Base-by-base conservation (phyloP, 768 basidiomycete species). In the Hygrocybe coccinea region DNA sequence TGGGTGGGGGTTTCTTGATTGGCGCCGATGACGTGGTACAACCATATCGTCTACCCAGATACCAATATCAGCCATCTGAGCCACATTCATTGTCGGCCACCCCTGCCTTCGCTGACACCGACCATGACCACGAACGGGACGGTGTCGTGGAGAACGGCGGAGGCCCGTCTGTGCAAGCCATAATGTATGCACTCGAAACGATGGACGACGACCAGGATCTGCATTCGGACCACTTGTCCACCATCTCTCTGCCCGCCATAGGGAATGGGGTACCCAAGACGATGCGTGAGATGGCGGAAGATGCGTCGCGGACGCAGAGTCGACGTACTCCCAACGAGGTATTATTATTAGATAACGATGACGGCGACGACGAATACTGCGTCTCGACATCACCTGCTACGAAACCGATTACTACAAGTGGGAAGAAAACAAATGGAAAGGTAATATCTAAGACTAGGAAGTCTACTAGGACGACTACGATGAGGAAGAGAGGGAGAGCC, bases 21-120 rank as follows among this genome's bases (percentile, higher is more conserved):
- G 83, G 77, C 12, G 86, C 83, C 6, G 87, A 86, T 62, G 83
- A 81, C 56, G 85, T 91, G 52, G 87, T 92, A 2, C 75, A 86
- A 66, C 80, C 82, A 2, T 92, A 83, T 67, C 78, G 79, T 55
- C 71, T 92, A 24, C 90, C 90, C 1, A 83, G 82, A 58, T 78
- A 80, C 63, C 76, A 74, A 44, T 72, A 75, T 35, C 56, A 69
- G 48, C 63, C 71, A 25, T 29, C 25, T 15, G 25, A 35, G 6
- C 25, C 47, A 35, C 64, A 68, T 14, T 50, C 59, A 11, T 54
- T 51, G 57, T 54, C 47, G 58, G 52, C 53, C 54, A 57, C 47
- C 56, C 57, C 52, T 17, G 35, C 38, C 22, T n/a, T 35, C 19
- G 22, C 37, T 14, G 47, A 61, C n/a, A n/a, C 56, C 64, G 11